Evolutionary conservation across 2,329 filamentous ascomycete species (phyloP).

Genomic region (Exserohilum turcica): DNA sequence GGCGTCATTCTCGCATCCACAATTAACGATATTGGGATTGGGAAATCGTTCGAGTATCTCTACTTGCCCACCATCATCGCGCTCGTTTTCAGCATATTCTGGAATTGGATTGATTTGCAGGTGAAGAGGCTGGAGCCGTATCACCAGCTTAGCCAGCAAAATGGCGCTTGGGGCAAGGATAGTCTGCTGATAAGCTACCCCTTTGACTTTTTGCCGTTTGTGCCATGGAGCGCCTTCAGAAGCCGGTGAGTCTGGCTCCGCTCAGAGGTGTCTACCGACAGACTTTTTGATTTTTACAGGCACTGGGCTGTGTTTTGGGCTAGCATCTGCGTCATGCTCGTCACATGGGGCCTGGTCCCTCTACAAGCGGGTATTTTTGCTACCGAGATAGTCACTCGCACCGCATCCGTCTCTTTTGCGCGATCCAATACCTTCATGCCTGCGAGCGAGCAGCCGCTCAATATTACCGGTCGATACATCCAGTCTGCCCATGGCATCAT

Average conservation of each 20-base stretch:
- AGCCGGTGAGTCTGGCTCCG: no score
- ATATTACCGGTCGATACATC: conserved; percentile 47
- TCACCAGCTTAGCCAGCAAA: conserved; percentile 58
- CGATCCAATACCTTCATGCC: conserved; percentile 35
- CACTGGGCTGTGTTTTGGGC: conserved; percentile 61
- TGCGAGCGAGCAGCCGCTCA: conserved; percentile 32
- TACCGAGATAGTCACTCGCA: conserved; percentile 36
- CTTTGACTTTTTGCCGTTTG: conserved; percentile 53
- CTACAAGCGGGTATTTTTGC: conserved; percentile 61
- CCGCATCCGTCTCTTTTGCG: not conserved
- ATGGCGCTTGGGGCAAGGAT: conserved; percentile 52
- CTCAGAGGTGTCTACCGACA: no score
- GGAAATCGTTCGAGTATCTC: conserved; percentile 56
- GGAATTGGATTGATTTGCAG: conserved; percentile 66
- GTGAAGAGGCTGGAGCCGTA: conserved; percentile 65
- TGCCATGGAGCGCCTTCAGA: conserved; percentile 21
- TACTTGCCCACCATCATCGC: conserved; percentile 58
- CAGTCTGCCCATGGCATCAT: conserved; percentile 55
- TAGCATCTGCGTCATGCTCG: conserved; percentile 56
- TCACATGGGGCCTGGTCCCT: conserved; percentile 63
- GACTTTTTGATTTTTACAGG: conserved; percentile 28
- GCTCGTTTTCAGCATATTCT: conserved; percentile 61
- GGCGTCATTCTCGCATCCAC: conserved; percentile 51
- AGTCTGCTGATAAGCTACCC: conserved; percentile 63
- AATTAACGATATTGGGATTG: conserved; percentile 48